Percentiles rank a stretch among this genome's conserved stretches.
phyloP scores from a whole-genome alignment of 305 asterid genomes.

The Fraxinus sp. region DNA sequence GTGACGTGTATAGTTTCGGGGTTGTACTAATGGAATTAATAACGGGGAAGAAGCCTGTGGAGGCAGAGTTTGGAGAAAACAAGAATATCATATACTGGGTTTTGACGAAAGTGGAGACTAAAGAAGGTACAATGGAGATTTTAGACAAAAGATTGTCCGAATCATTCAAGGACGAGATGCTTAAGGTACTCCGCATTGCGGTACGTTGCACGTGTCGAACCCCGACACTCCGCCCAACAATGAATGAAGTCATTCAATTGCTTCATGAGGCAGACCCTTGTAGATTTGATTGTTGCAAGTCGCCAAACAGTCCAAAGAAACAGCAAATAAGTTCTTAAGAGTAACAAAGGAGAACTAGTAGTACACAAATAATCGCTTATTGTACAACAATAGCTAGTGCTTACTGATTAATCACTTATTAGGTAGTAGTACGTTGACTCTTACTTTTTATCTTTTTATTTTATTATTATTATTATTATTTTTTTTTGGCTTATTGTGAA shows the following conservation, averaged over 20 bases:
- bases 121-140: slow-evolving; percentile 59
- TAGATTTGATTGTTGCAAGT: slow-evolving; percentile 51
- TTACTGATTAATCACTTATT: background rate
- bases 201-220: slow-evolving; percentile 70
- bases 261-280: slow-evolving; percentile 79
- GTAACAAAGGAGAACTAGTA: background rate
- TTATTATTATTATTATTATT: slow-evolving; percentile 10
- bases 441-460: background rate
- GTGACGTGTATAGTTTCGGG: slow-evolving; percentile 92
- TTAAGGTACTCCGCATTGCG: slow-evolving; percentile 72
- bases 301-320: slow-evolving; percentile 27
- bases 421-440: background rate
- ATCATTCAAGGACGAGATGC: slow-evolving; percentile 69
- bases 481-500: slow-evolving; percentile 31
- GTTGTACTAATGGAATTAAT: slow-evolving; percentile 79
- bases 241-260: slow-evolving; percentile 75
- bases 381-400: background rate
- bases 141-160: slow-evolving; percentile 57
- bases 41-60: slow-evolving; percentile 86
- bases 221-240: slow-evolving; percentile 67
- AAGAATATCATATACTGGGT: slow-evolving; percentile 78
- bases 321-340: background rate
- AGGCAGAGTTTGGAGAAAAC: slow-evolving; percentile 80
- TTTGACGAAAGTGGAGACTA: slow-evolving; percentile 59
- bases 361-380: background rate